Percentiles rank a stretch among this genome's conserved stretches.
phyloP scores from a whole-genome alignment of 805 yeast species.

The Brettanomyces bruxellensis region DNA sequence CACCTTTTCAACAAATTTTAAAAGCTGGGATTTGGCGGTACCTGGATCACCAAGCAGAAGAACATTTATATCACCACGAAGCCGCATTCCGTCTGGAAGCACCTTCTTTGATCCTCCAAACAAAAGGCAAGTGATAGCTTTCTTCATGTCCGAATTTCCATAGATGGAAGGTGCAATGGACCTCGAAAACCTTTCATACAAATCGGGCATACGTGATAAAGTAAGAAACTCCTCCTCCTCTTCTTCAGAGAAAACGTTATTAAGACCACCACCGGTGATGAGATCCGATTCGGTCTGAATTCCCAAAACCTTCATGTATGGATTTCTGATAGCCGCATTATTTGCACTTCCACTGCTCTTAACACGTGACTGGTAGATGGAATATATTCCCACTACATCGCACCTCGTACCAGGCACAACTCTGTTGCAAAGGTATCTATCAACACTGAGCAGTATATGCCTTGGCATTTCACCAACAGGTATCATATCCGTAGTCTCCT shows the following conservation, averaged over 20 bases:
- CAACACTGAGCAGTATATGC: conserved; percentile 78
- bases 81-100: conserved; percentile 91
- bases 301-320: conserved; percentile 82
- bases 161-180: conserved; percentile 96
- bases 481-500: conserved; percentile 97
- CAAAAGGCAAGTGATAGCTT: conserved; percentile 82
- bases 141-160: conserved; percentile 89
- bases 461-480: conserved; percentile 99
- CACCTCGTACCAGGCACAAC: conserved; percentile 95
- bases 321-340: conserved; percentile 85
- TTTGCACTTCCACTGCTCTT: conserved; percentile 40
- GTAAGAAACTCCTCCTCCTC: conserved; percentile 88
- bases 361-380: conserved; percentile 74
- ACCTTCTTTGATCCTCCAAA: conserved; percentile 93
- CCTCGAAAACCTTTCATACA: conserved; percentile 75
- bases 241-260: conserved; percentile 66
- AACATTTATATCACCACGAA: conserved; percentile 96
- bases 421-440: conserved; percentile 79
- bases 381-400: conserved; percentile 84
- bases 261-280: conserved; percentile 29
- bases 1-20: conserved; percentile 91
- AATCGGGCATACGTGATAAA: conserved; percentile 72
- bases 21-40: conserved; percentile 93
- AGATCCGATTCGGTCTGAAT: conserved; percentile 65
- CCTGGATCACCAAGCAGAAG: conserved; percentile 96